Evolutionary conservation across 2,329 filamentous ascomycete species (phyloP).

Genomic region (Alternaria brassicae): DNA sequence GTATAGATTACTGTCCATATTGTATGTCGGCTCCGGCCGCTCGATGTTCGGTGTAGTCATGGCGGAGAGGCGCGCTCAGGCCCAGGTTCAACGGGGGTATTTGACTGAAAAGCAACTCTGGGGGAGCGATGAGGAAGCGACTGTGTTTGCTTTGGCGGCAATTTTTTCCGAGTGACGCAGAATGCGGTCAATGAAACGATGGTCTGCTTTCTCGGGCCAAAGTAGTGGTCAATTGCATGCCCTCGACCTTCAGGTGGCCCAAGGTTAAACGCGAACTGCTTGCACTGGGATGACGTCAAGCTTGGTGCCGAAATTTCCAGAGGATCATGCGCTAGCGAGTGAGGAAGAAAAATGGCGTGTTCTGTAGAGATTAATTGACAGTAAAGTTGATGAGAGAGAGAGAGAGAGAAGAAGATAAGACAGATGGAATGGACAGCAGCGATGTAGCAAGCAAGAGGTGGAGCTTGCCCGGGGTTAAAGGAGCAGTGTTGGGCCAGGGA

Average conservation of each 20-base stretch:
- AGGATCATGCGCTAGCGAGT: slow-evolving; percentile 6
- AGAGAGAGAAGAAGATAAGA: neutral
- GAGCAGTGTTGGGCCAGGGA: slow-evolving; percentile 17
- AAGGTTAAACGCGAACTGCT: slow-evolving; percentile 1
- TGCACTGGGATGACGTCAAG: slow-evolving; percentile 16
- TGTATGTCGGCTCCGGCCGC: slow-evolving; percentile 47
- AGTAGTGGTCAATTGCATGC: slow-evolving; percentile 11
- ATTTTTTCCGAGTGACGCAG: neutral
- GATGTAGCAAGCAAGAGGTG: slow-evolving; percentile 17
- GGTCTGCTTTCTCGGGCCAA: neutral
- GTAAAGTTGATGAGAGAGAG: neutral
- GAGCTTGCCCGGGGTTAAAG: slow-evolving; percentile 23
- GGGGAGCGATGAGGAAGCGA: slow-evolving; percentile 1
- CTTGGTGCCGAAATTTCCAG: neutral
- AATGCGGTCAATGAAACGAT: neutral
- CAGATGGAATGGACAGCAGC: slow-evolving; percentile 1
- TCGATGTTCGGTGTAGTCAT: slow-evolving; percentile 49
- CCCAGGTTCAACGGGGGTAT: neutral
- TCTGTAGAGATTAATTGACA: neutral
- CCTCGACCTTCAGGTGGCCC: slow-evolving; percentile 2
- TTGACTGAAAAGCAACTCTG: neutral
- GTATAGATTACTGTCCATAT: slow-evolving; percentile 39
- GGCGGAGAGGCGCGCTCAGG: slow-evolving; percentile 14
- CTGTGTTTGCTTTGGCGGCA: neutral
- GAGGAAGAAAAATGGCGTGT: neutral